A percentile compares a stretch with the other conserved stretches of the same genome.
Conservation (phyloP, 768 basidiomycete species). For the Leccinum broughii region DNA sequence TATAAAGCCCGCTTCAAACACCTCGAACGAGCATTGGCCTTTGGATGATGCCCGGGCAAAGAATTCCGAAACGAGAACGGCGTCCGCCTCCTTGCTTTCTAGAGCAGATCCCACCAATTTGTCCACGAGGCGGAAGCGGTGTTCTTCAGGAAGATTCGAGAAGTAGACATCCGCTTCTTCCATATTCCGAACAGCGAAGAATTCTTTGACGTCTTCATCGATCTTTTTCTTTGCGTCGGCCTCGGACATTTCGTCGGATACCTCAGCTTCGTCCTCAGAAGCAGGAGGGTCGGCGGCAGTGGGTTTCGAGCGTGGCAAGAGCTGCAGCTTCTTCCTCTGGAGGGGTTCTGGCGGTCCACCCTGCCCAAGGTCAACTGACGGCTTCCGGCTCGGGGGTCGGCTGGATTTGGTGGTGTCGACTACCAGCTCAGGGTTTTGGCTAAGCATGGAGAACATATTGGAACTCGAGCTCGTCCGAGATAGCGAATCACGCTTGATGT, state of each 20-base stretch:
- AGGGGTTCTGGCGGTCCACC: too few species aligned
- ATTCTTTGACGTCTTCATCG: slow-evolving; percentile 80
- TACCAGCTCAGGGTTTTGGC: slow-evolving; percentile 56
- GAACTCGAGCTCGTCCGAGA: slow-evolving; percentile 77
- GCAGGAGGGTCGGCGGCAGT: too few species aligned
- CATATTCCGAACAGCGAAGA: slow-evolving; percentile 80
- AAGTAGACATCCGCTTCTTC: slow-evolving; percentile 91
- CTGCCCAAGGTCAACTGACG: too few species aligned
- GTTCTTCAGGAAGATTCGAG: slow-evolving; percentile 61
- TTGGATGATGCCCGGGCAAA: slow-evolving; percentile 65
- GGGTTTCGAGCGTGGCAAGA: too few species aligned
- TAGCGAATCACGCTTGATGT: slow-evolving; percentile 52
- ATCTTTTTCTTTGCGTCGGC: slow-evolving; percentile 37
- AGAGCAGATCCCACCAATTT: slow-evolving; percentile 73
- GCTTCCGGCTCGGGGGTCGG: slow-evolving; percentile 47
- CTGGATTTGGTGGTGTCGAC: slow-evolving; percentile 57
- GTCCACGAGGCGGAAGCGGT: slow-evolving; percentile 69
- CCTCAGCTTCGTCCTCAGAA: too few species aligned
- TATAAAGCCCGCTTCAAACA: slow-evolving; percentile 75
- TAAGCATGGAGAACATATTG: slow-evolving; percentile 89
- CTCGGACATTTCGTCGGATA: too few species aligned
- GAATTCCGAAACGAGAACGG: slow-evolving; percentile 73
- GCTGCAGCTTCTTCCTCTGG: too few species aligned
- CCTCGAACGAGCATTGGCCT: slow-evolving; percentile 53
- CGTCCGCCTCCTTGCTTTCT: slow-evolving; percentile 81